Evolutionary conservation across 768 basidiomycete genomes (phyloP).

Genomic region (Boletellus ananas): DNA sequence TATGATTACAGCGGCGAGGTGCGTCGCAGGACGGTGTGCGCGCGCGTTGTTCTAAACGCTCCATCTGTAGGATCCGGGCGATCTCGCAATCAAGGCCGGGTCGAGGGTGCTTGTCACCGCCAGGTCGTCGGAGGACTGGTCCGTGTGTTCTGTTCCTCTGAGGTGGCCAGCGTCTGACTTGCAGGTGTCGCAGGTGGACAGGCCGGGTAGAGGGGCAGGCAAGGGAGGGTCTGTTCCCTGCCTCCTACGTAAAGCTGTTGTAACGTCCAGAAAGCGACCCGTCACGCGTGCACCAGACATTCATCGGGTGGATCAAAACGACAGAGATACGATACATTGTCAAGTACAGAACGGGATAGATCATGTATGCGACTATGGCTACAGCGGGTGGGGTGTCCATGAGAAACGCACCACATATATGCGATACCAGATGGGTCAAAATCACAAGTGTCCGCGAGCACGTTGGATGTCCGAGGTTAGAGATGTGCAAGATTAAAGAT

Average conservation of each 20-base stretch:
- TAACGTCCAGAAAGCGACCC: conserved; percentile 22
- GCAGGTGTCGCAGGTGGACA: conserved; percentile 52
- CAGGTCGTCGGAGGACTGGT: conserved; percentile 76
- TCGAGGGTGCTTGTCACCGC: conserved; percentile 62
- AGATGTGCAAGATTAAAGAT: conserved; percentile 24
- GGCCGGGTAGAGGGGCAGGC: conserved; percentile 59
- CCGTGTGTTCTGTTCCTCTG: conserved; percentile 17
- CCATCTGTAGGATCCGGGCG: conserved; percentile 56
- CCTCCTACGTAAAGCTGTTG: conserved; percentile 62
- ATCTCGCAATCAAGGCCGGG: conserved; percentile 56
- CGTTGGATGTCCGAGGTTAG: conserved; percentile 19
- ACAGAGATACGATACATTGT: conserved; percentile 26
- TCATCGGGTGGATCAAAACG: conserved; percentile 21
- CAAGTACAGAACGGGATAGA: conserved; percentile 33
- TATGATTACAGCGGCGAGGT: conserved; percentile 74
- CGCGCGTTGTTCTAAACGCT: not conserved
- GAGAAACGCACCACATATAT: conserved; percentile 17
- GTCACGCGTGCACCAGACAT: not conserved
- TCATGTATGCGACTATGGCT: conserved; percentile 20
- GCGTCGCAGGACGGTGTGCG: not conserved
- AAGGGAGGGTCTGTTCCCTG: conserved; percentile 59
- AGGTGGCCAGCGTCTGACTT: not conserved
- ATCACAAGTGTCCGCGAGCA: conserved; percentile 23
- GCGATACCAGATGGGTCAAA: conserved; percentile 7
- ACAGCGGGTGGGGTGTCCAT: conserved; percentile 26